Base-by-base conservation (phyloP, 2,329 filamentous ascomycete species). In the Pestalotiopsis sp. region DNA sequence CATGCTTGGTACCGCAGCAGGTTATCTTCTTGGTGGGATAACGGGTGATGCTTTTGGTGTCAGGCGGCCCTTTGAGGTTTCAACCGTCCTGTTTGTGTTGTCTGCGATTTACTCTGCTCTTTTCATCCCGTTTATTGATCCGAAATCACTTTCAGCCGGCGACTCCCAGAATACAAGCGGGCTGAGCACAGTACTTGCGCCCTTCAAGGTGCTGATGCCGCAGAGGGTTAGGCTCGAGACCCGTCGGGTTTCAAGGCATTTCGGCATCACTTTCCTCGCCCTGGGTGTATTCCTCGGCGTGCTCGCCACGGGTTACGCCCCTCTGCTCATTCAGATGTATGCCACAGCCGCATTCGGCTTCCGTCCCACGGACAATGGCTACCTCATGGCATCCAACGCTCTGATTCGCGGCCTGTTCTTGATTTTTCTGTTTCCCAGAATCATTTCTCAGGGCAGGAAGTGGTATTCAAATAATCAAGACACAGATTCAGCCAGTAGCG, bases 251-350 rank as follows among this genome's bases (percentile, higher is more conserved):
- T 3, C 38, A 38, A 87, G 79, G 23, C 88, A 92, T 70, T 88
- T 88, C 25, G 90, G 91, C 1, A 84, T 91, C 0, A 78, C 91
- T 2, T 86, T 92, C 1, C 84, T 93, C 3, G 91, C 89, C 27
- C 79, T 83, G 0, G 91, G 91, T 1, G 89, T 92, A 1, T 93
- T 92, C 68, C 78, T 91, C 0, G 91, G 88, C 0, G 89, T 93
- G 0, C 84, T 87, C 75, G 90, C 91, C 0, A 92, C 91, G 0
- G 90, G 89, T 1, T 93, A 92, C 68, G 89, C 91, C 0, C 87
- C 89, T 0, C 82, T 88, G 0, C 79, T 93, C 0, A 84, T 88
- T 27, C 86, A 88, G 68, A 83, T 88, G 80, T 88, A 87, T 67
- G 84, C 86, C 1, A 87, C 86, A 0, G 82, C 85, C 0, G 80